phyloP scores from a whole-genome alignment of 441 rosid genomes.

The Euphorbia schlechtendalii region DNA sequence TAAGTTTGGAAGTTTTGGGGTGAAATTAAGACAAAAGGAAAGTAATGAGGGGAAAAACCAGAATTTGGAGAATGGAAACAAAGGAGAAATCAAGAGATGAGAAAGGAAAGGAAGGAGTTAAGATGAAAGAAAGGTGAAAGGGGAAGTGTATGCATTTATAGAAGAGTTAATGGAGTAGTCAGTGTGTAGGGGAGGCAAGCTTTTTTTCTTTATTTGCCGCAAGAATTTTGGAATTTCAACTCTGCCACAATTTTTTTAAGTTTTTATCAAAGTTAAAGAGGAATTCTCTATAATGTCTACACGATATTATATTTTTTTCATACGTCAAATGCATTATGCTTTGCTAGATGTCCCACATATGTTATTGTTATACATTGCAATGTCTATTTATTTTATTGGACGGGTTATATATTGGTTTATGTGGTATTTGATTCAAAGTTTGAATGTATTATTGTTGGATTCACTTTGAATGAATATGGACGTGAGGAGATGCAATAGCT shows the following conservation, averaged over 20 bases:
- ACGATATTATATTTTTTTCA: neutral
- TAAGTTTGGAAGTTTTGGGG: neutral
- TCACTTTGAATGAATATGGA: too few species aligned
- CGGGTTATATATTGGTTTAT: too few species aligned
- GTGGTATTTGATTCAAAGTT: too few species aligned
- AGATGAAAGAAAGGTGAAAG: constrained; percentile 28
- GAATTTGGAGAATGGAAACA: too few species aligned
- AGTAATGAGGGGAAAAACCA: constrained; percentile 9
- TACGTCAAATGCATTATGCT: neutral
- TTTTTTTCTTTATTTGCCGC: constrained; percentile 14
- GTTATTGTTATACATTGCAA: too few species aligned
- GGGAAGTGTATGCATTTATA: constrained; percentile 34
- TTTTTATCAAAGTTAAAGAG: neutral
- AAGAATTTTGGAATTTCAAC: constrained; percentile 4
- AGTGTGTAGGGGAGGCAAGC: neutral
- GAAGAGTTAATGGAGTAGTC: constrained; percentile 8
- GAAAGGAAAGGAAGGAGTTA: constrained; percentile 10
- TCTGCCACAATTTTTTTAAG: neutral
- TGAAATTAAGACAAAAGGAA: too few species aligned
- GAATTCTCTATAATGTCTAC: neutral
- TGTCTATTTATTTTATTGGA: too few species aligned
- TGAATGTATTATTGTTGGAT: too few species aligned
- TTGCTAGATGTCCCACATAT: too few species aligned
- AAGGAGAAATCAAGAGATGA: constrained; percentile 9
- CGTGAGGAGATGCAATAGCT: too few species aligned